Evolutionary conservation across 192 early-diverging fungal species (phyloP).

Genomic region (Linnemannia exigua): DNA sequence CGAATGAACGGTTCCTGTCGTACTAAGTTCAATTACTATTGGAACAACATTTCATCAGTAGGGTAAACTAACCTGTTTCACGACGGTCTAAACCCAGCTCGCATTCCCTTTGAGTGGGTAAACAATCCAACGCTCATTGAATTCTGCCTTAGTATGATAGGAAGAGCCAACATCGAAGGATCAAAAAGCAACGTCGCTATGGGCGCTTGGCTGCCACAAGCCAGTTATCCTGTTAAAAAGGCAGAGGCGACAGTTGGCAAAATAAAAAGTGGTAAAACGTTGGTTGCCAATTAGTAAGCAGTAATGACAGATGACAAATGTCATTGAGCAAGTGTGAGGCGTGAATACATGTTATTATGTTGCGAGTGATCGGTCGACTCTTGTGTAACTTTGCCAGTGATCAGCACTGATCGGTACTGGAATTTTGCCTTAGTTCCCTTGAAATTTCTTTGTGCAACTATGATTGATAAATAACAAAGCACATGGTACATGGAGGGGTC

Average conservation of each 20-base stretch:
- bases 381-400: slow-evolving; percentile 1
- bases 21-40: no score
- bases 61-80: no score
- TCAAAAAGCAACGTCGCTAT: not conserved
- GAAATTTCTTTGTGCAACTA: slow-evolving; percentile 10
- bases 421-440: slow-evolving; percentile 12
- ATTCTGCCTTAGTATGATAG: no score
- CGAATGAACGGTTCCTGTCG: no score
- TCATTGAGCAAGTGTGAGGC: no score
- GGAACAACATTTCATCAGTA: no score
- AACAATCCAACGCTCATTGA: not conserved
- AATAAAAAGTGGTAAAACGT: slow-evolving; percentile 1
- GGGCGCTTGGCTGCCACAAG: not conserved
- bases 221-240: not conserved
- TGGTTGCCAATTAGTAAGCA: no score
- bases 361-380: not conserved
- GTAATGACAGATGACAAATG: no score
- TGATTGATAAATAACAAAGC: not conserved
- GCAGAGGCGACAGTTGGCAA: not conserved
- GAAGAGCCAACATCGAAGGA: not conserved
- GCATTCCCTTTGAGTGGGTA: not conserved
- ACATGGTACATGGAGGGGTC: not conserved
- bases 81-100: no score
- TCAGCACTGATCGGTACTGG: not conserved
- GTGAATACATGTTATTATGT: not conserved